Evolutionary conservation across 805 yeast genomes (phyloP), one percentile per base, ranked within the genome.

Genomic region (Yarrowia keelungensis): DNA sequence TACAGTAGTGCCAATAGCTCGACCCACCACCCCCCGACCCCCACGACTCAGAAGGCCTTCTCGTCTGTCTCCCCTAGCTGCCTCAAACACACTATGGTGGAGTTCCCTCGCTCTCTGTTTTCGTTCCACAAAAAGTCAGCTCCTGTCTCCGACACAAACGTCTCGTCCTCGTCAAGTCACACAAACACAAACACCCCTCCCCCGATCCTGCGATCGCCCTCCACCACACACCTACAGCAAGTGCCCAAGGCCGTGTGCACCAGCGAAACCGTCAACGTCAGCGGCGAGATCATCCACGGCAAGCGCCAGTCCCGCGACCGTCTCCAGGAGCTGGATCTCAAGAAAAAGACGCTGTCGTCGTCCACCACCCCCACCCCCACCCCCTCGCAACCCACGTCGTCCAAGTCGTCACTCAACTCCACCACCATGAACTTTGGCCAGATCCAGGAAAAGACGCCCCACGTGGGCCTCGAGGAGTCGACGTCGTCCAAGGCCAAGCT

Each of bases 401-500:
- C 46, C 47, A 62, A 49, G 56, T 32, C 45, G n/a, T 62, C 67
- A 2, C 67, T 41, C 51, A 45, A 35, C 35, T 61, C 67, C 38
- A 47, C n/a, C 39, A 62, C 67, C 47, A 62, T 62, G 67, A 62
- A 62, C 56, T 62, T 62, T 49, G 67, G 67, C 56, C 67, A 62
- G 56, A 62, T 62, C 47, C 67, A 62, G 47, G 67, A 62, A 26
- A 47, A 49, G n/a, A 38, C 67, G 10, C 65, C 65, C 14, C 65
- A 59, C 42, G 67, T 62, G 16, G 67, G 47, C 7, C 67, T 62
- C 39, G 67, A 62, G 47, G 67, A 62, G 47, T 19, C 47, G 47
- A 38, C 67, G 9, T 38, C 45, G 16, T 47, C 67, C 45, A 62
- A 62, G 67, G 67, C 67, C 54, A 90, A 90, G 77, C 83, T 94